Percentiles rank a stretch among this genome's conserved stretches.
These are phyloP conservation scores for Naganishia vishniacii DNA, from an alignment of 768 basidiomycete species.

Conservation along the genomic window DNA sequence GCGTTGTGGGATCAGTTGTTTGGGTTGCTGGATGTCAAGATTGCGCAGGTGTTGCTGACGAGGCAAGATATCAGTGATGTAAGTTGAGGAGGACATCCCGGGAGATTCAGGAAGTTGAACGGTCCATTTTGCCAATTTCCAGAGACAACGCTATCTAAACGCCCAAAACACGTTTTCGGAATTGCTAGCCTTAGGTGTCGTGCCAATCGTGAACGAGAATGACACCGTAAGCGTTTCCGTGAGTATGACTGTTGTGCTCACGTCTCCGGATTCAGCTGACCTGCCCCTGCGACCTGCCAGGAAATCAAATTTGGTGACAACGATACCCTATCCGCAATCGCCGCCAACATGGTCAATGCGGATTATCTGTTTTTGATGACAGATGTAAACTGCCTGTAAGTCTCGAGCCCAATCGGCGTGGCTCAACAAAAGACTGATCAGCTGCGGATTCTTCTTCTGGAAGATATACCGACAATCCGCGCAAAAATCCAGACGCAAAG, in stretches of 20 bases:
- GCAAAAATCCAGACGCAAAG: conserved; percentile 76
- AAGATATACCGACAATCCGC: conserved; percentile 85
- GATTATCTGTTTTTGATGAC: conserved; percentile 95
- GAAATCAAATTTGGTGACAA: conserved; percentile 99
- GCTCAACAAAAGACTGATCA: neutral
- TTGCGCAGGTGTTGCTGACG: conserved; percentile 88
- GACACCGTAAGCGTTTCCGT: conserved; percentile 90
- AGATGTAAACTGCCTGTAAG: conserved; percentile 78
- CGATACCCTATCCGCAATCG: conserved; percentile 94
- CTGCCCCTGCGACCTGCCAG: conserved; percentile 50
- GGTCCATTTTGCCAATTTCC: conserved; percentile 8
- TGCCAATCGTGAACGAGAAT: conserved; percentile 98
- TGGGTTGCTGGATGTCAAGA: conserved; percentile 85
- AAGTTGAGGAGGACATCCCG: conserved; percentile 34
- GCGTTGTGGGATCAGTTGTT: conserved; percentile 97
- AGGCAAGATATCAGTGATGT: conserved; percentile 97
- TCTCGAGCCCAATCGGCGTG: neutral
- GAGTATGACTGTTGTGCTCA: conserved; percentile 15
- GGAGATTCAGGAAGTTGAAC: neutral
- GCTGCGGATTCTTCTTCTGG: neutral
- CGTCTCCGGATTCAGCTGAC: neutral
- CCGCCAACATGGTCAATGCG: conserved; percentile 93
- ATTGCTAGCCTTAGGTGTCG: conserved; percentile 83
- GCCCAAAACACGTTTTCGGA: conserved; percentile 93
- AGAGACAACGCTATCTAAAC: conserved; percentile 93